Conservation (phyloP, 192 early-diverging fungal genomes). For the Backusella macrospora region DNA sequence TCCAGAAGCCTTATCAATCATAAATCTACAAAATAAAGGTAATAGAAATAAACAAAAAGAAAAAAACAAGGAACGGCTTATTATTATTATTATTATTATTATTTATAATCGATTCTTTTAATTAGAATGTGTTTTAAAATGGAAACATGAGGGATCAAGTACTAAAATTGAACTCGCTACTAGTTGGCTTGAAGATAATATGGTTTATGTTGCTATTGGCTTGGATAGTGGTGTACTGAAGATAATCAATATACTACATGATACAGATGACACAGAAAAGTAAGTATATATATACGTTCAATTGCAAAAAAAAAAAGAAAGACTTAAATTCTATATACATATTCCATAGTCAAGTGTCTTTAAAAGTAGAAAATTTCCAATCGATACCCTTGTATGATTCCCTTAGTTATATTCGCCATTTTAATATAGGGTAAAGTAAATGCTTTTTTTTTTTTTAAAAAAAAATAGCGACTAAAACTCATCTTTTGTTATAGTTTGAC, state of each 20-base stretch:
- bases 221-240: not conserved
- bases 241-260: not conserved
- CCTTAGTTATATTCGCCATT: constrained; percentile 4
- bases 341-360: not conserved
- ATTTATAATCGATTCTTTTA: not conserved
- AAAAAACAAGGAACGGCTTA: not conserved
- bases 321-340: too few species aligned
- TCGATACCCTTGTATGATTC: not conserved
- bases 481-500: not conserved
- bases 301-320: too few species aligned
- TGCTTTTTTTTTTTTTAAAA: not conserved
- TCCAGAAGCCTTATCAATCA: not conserved
- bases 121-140: not conserved
- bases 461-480: not conserved
- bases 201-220: not conserved
- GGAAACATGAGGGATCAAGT: not conserved
- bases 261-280: not conserved
- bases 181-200: not conserved
- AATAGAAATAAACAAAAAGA: not conserved
- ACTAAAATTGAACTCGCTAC: not conserved
- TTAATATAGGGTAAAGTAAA: not conserved
- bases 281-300: not conserved
- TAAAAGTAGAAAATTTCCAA: constrained; percentile 1
- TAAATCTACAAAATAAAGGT: not conserved
- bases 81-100: too few species aligned